Percentiles rank a stretch among this genome's conserved stretches.
Conservation (phyloP, 208 protist species). For the Wallacemonas sp. region DNA sequence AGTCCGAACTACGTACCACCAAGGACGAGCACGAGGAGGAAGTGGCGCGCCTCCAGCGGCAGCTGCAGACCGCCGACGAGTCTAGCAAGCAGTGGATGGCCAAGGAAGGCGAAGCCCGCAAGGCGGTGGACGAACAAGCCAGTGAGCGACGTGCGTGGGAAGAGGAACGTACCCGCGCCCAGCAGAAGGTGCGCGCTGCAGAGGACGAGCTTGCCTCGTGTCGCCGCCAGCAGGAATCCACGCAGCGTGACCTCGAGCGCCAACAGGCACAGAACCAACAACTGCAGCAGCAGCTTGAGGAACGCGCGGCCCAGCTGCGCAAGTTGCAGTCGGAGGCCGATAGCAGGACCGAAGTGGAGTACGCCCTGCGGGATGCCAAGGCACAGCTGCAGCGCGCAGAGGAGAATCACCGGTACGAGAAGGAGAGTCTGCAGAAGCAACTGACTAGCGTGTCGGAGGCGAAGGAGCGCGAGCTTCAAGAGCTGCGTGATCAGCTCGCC, state of each 20-base stretch:
- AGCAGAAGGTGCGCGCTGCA: constrained; percentile 19
- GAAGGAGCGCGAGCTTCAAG: constrained; percentile 56
- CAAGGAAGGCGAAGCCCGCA: constrained; percentile 28
- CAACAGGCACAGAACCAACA: constrained; percentile 19
- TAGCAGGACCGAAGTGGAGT: constrained; percentile 24
- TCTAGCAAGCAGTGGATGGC: constrained; percentile 17
- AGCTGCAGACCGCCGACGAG: constrained; percentile 30
- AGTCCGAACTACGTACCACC: constrained; percentile 22
- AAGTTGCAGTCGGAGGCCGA: constrained; percentile 30
- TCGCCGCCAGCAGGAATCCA: constrained; percentile 22
- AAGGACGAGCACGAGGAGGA: constrained; percentile 48
- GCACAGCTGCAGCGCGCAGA: constrained; percentile 37
- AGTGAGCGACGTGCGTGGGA: constrained; percentile 33
- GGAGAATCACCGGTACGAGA: constrained; percentile 39
- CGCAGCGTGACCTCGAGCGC: constrained; percentile 26
- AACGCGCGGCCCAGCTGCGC: constrained; percentile 23
- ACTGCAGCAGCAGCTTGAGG: constrained; percentile 35
- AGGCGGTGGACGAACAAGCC: constrained; percentile 41
- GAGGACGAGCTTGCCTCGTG: constrained; percentile 37
- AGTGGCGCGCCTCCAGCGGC: constrained; percentile 28
- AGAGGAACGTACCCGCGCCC: constrained; percentile 30
- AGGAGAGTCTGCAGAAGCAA: constrained; percentile 32
- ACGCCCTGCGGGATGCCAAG: constrained; percentile 39
- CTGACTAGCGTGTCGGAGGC: constrained; percentile 27
- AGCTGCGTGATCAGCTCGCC: constrained; percentile 33